These are phyloP conservation scores for Metarhizium brunneum DNA, from an alignment of 2,329 filamentous ascomycete species.

Conservation along the genomic window DNA sequence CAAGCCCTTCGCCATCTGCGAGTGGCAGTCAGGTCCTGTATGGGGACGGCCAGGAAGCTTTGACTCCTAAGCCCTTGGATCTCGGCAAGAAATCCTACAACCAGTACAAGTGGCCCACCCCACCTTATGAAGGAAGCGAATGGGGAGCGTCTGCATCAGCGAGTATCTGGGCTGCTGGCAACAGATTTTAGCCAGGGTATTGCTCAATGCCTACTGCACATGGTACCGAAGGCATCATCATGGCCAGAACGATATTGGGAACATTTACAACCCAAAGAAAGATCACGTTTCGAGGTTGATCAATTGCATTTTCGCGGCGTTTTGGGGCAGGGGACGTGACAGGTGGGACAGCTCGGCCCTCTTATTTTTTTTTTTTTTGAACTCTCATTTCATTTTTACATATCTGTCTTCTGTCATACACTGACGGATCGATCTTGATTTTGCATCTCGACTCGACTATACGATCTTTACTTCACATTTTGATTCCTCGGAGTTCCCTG, in stretches of 20 bases:
- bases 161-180: conserved; percentile 68
- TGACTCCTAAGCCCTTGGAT: conserved; percentile 62
- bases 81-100: conserved; percentile 48
- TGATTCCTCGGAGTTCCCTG: not conserved
- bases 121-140: conserved; percentile 87
- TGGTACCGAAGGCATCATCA: conserved; percentile 11
- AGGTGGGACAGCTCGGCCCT: conserved; percentile 12
- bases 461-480: not conserved
- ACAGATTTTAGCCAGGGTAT: conserved; percentile 38
- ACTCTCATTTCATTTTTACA: not conserved
- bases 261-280: conserved; percentile 4
- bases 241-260: conserved; percentile 8
- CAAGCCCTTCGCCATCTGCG: conserved; percentile 66
- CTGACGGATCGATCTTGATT: not conserved
- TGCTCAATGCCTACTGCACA: not conserved
- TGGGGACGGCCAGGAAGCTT: conserved; percentile 50
- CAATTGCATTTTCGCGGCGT: conserved; percentile 6
- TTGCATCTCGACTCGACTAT: not conserved
- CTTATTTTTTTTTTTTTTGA: conserved; percentile 5
- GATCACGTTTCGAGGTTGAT: conserved; percentile 10
- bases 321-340: not conserved
- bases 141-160: conserved; percentile 80
- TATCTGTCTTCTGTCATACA: not conserved
- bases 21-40: conserved; percentile 72
- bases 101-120: conserved; percentile 80